Percentiles rank a stretch among this genome's conserved stretches.
These are phyloP conservation scores for Nicotiana noctiflora DNA, from an alignment of 257 asterid genomes.

Conservation along the genomic window DNA sequence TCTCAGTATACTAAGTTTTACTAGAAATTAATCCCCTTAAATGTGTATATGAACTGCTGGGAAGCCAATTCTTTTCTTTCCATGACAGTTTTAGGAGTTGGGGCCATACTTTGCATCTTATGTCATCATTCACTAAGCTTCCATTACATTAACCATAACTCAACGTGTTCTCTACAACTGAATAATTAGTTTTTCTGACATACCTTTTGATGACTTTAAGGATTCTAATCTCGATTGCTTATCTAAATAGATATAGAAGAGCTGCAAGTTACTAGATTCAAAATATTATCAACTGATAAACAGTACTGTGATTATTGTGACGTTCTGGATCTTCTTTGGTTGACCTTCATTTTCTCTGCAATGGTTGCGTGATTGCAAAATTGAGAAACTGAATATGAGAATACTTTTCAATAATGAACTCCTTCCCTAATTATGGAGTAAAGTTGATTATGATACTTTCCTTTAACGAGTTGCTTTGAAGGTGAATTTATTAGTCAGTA, in stretches of 20 bases:
- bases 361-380: background rate
- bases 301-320: background rate
- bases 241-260: background rate
- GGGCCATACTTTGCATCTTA: background rate
- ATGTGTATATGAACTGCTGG: background rate
- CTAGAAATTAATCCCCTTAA: background rate
- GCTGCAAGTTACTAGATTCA: background rate
- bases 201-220: background rate
- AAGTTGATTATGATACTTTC: background rate
- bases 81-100: background rate
- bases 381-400: background rate
- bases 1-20: background rate
- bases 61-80: background rate
- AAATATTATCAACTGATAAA: too few relatives aligned
- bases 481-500: background rate
- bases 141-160: background rate
- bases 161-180: background rate
- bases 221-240: background rate
- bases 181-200: background rate
- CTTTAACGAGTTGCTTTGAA: background rate
- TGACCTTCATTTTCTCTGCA: background rate
- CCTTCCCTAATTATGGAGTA: background rate
- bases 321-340: background rate
- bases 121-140: background rate
- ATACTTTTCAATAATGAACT: too few relatives aligned